Evolutionary conservation across 164 flowering plant species (phyloP).

Genomic region (Vitis labrusca): DNA sequence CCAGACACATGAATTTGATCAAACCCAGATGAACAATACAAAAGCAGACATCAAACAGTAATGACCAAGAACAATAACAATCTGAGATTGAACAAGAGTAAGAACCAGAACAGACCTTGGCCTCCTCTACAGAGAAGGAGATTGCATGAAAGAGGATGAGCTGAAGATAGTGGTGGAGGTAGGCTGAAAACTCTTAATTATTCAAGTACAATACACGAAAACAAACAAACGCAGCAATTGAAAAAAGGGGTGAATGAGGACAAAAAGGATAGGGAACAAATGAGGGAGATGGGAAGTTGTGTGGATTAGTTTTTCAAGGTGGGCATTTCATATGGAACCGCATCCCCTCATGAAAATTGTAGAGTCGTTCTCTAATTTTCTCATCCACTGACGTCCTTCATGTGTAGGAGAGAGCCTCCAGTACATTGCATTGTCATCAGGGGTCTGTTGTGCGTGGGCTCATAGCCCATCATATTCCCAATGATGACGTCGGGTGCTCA

Average conservation of each 20-base stretch:
- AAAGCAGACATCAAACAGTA: constrained; percentile 1
- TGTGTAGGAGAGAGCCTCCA: not conserved
- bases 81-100: not conserved
- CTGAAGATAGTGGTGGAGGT: not conserved
- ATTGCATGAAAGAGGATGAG: constrained; percentile 7
- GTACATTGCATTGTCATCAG: no score
- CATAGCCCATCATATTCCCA: no score
- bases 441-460: no score
- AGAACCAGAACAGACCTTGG: not conserved
- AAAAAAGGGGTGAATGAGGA: constrained; percentile 10
- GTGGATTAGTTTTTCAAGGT: constrained; percentile 47
- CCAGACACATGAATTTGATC: not conserved
- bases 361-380: constrained; percentile 8
- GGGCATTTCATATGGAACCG: constrained; percentile 25
- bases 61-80: not conserved
- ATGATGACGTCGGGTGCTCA: no score
- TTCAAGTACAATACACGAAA: not conserved
- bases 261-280: constrained; percentile 16
- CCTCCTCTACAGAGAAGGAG: not conserved
- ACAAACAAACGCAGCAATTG: not conserved
- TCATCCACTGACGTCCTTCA: constrained; percentile 19
- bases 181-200: not conserved
- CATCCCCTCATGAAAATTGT: constrained; percentile 18
- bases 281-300: constrained; percentile 9
- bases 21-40: constrained; percentile 4